These are phyloP conservation scores for Exobasidium cylindrosporum DNA, from an alignment of 1,284 basidiomycete species.

Conservation along the genomic window DNA sequence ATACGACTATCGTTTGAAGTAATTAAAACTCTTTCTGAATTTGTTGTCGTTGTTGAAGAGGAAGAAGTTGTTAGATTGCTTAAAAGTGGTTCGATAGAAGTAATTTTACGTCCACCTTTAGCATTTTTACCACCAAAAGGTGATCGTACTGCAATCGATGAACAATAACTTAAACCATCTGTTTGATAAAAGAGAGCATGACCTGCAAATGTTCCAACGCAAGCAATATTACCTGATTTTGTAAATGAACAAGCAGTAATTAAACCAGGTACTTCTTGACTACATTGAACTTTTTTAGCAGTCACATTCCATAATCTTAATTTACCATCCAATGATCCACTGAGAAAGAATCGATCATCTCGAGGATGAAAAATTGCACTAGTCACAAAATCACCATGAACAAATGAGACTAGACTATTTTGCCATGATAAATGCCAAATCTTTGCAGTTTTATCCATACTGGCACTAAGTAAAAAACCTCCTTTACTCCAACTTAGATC, in stretches of 20 bases:
- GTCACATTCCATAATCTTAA: constrained; percentile 55
- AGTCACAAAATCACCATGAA: constrained; percentile 56
- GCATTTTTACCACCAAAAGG: constrained; percentile 51
- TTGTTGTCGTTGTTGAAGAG: not conserved
- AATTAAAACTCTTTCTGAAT: constrained; percentile 50
- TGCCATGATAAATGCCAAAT: constrained; percentile 55
- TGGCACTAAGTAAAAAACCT: constrained; percentile 55
- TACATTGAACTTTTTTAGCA: constrained; percentile 29
- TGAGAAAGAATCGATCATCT: constrained; percentile 57
- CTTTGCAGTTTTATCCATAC: constrained; percentile 57
- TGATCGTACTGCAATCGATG: constrained; percentile 47
- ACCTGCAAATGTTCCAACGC: constrained; percentile 54
- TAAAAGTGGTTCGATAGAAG: constrained; percentile 47
- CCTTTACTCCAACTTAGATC: constrained; percentile 57
- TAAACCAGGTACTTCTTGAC: constrained; percentile 51
- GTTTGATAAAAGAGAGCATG: constrained; percentile 49
- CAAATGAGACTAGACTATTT: constrained; percentile 55
- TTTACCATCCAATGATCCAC: constrained; percentile 56
- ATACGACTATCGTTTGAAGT: constrained; percentile 57
- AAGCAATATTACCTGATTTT: constrained; percentile 46
- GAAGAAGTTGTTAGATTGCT: constrained; percentile 19
- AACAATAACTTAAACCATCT: constrained; percentile 41
- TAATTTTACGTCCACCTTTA: constrained; percentile 55
- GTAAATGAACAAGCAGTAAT: constrained; percentile 56
- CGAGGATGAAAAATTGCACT: constrained; percentile 51